Evolutionary conservation across 768 basidiomycete genomes (phyloP).

Genomic region (Naganishia randhawae): DNA sequence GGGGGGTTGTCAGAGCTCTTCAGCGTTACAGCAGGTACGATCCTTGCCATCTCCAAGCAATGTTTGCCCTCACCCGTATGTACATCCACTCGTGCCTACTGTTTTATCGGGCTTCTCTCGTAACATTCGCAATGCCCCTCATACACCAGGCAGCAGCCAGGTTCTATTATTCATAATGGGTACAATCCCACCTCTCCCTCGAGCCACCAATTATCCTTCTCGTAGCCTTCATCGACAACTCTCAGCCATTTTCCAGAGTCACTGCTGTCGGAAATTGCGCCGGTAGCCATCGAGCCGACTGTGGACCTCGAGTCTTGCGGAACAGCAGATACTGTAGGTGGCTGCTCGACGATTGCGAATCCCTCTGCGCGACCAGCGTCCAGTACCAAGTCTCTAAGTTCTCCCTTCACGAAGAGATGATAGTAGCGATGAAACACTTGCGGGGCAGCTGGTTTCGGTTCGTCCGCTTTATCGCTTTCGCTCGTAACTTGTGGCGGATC

Average conservation of each 20-base stretch:
- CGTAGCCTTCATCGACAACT: slow-evolving; percentile 44
- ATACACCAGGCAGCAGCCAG: too few relatives aligned
- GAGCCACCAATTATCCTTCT: slow-evolving; percentile 51
- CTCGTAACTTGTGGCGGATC: background rate
- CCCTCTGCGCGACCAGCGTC: slow-evolving; percentile 60
- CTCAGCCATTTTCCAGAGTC: slow-evolving; percentile 37
- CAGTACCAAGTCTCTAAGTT: slow-evolving; percentile 62
- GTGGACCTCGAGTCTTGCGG: background rate
- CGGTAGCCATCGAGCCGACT: background rate
- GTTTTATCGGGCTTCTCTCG: too few relatives aligned
- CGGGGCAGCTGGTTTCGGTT: slow-evolving; percentile 34
- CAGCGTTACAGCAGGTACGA: too few relatives aligned
- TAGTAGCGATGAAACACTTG: slow-evolving; percentile 83
- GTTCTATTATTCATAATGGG: background rate
- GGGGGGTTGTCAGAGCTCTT: too few relatives aligned
- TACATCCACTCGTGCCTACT: too few relatives aligned
- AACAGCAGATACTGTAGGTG: background rate
- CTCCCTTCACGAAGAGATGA: slow-evolving; percentile 85
- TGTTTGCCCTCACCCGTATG: too few relatives aligned
- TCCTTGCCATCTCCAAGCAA: too few relatives aligned
- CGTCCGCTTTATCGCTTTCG: slow-evolving; percentile 1
- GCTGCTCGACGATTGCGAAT: slow-evolving; percentile 23
- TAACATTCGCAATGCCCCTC: too few relatives aligned
- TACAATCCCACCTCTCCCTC: slow-evolving; percentile 45
- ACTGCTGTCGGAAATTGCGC: background rate